Conservation (phyloP, 2,329 filamentous ascomycete species). For the Phoma sp. region DNA sequence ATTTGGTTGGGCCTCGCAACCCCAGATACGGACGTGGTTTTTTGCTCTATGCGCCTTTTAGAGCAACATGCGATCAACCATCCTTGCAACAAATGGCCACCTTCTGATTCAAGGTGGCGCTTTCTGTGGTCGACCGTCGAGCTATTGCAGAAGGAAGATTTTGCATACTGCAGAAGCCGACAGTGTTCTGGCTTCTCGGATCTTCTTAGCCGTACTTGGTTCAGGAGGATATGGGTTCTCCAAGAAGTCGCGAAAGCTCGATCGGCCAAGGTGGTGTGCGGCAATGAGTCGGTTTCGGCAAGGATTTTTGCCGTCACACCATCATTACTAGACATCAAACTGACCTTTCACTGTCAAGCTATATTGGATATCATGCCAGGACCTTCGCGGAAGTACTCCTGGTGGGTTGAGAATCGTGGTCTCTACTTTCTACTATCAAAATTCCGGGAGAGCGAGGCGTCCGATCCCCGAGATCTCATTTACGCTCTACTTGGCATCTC, state of each 20-base stretch:
- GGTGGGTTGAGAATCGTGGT: constrained; percentile 24
- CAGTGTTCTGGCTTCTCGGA: background rate
- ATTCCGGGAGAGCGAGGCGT: constrained; percentile 26
- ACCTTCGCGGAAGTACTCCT: constrained; percentile 14
- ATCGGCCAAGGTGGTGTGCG: constrained; percentile 18
- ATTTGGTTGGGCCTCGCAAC: constrained; percentile 36
- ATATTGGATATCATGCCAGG: constrained; percentile 34
- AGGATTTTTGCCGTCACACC: constrained; percentile 20
- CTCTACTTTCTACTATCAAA: constrained; percentile 24
- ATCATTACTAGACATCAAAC: background rate
- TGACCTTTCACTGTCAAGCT: constrained; percentile 19
- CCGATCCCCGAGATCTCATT: constrained; percentile 26
- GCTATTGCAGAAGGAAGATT: background rate
- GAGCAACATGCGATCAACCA: constrained; percentile 4
- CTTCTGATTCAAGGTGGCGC: constrained; percentile 12
- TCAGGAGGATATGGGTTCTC: constrained; percentile 29
- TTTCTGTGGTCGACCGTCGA: constrained; percentile 3
- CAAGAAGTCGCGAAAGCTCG: constrained; percentile 32
- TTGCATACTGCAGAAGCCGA: background rate
- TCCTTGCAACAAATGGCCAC: constrained; percentile 14
- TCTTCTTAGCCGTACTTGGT: constrained; percentile 24
- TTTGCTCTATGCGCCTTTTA: constrained; percentile 11
- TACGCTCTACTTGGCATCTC: constrained; percentile 31
- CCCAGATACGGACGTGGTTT: constrained; percentile 7
- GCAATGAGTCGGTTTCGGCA: constrained; percentile 17